Evolutionary conservation across 2,329 filamentous ascomycete genomes (phyloP).

Genomic region (Teratosphaeria nubilosa): DNA sequence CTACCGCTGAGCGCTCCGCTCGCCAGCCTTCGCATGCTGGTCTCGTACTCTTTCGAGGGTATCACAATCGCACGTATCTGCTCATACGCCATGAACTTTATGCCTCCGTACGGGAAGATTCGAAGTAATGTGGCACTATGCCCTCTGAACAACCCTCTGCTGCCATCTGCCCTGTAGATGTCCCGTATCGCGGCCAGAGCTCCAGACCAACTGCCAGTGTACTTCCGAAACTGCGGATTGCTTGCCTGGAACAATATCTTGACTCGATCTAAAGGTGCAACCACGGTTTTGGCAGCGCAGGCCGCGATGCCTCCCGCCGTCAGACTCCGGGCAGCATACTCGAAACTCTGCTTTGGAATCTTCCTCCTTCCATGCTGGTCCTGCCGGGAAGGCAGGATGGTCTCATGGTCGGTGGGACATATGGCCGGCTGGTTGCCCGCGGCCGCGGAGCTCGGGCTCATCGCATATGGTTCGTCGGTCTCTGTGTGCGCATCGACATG

Average conservation of each 20-base stretch:
- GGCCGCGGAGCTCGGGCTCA: constrained; percentile 17
- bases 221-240: constrained; percentile 89
- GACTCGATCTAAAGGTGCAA: constrained; percentile 90
- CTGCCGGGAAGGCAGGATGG: constrained; percentile 34
- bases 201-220: constrained; percentile 79
- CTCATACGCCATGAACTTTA: constrained; percentile 97
- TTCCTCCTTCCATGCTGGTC: constrained; percentile 29
- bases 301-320: constrained; percentile 84
- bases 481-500: constrained; percentile 6
- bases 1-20: constrained; percentile 71
- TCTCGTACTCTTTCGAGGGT: constrained; percentile 61
- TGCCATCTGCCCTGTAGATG: constrained; percentile 68
- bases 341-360: constrained; percentile 60
- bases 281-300: constrained; percentile 88
- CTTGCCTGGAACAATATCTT: constrained; percentile 98
- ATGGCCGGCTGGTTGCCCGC: constrained; percentile 29
- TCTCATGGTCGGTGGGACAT: constrained; percentile 44
- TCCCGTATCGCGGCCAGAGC: constrained; percentile 72
- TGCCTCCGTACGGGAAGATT: constrained; percentile 94
- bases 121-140: constrained; percentile 89
- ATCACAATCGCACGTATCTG: constrained; percentile 81
- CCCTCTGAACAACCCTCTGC: constrained; percentile 73
- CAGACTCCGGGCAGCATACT: constrained; percentile 76
- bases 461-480: constrained; percentile 28
- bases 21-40: constrained; percentile 61